phyloP scores from a whole-genome alignment of 495 filamentous ascomycete species.

The Lichenothelia convexa region DNA sequence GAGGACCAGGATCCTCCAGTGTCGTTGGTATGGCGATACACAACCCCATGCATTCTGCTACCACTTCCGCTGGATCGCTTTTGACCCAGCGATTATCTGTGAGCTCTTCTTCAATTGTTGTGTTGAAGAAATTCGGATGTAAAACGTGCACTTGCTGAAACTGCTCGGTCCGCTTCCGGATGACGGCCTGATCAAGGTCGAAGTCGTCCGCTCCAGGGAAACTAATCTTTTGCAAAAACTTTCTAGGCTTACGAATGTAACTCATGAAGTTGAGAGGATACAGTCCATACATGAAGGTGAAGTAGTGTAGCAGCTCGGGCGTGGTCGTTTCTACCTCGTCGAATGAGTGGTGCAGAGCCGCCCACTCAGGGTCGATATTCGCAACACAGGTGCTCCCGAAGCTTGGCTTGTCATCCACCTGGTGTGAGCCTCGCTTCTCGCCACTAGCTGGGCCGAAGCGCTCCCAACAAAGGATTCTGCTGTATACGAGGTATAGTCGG shows the following conservation, averaged over 20 bases:
- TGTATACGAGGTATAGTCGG: conserved; percentile 58
- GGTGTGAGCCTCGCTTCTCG: conserved; percentile 5
- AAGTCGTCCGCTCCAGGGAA: conserved; percentile 45
- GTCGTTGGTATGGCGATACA: conserved; percentile 21
- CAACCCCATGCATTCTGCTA: conserved; percentile 45
- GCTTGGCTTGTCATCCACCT: conserved; percentile 1
- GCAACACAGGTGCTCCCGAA: conserved; percentile 1
- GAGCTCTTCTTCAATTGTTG: conserved; percentile 53
- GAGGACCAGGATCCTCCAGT: conserved; percentile 17
- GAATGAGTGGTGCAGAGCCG: conserved; percentile 35
- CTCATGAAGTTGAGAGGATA: conserved; percentile 66
- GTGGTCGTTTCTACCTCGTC: conserved; percentile 39
- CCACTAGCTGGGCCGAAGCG: conserved; percentile 19
- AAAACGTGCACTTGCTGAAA: conserved; percentile 48
- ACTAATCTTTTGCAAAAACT: conserved; percentile 44
- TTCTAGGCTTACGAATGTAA: conserved; percentile 57
- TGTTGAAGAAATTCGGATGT: conserved; percentile 55
- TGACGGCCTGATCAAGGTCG: conserved; percentile 52
- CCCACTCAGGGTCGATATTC: conserved; percentile 29
- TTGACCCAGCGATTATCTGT: conserved; percentile 55
- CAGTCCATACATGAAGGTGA: conserved; percentile 61
- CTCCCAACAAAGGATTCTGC: conserved; percentile 57
- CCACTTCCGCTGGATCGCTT: conserved; percentile 51
- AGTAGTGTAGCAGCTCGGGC: conserved; percentile 55
- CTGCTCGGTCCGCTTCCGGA: conserved; percentile 45